These are phyloP conservation scores for Suillus brevipes DNA, from an alignment of 768 basidiomycete species.

Conservation along the genomic window DNA sequence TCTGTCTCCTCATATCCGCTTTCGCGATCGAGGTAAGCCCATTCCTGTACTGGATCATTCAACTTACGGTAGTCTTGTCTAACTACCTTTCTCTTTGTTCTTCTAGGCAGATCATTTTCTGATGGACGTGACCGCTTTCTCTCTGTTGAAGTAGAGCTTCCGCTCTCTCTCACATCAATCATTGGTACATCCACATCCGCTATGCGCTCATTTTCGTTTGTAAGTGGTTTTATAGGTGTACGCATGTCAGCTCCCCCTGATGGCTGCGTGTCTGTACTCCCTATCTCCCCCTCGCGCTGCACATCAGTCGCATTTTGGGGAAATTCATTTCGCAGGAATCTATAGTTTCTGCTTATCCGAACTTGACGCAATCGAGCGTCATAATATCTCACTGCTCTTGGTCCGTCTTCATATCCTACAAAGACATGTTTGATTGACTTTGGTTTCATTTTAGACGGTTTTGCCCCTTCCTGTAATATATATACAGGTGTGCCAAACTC, in stretches of 20 bases:
- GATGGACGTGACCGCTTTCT: background rate
- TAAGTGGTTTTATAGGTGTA: background rate
- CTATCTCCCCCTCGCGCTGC: background rate
- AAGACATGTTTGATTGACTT: slow-evolving; percentile 16
- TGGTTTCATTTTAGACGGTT: slow-evolving; percentile 13
- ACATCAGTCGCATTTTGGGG: background rate
- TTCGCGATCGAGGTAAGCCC: background rate
- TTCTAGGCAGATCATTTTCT: background rate
- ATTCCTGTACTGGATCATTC: background rate
- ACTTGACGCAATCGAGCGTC: slow-evolving; percentile 6
- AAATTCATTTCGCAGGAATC: background rate
- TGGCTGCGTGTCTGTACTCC: background rate
- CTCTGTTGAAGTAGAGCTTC: background rate
- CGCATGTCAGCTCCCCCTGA: background rate
- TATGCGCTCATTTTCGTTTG: background rate
- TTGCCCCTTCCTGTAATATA: slow-evolving; percentile 12
- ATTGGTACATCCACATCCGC: background rate
- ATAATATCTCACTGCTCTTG: slow-evolving; percentile 16
- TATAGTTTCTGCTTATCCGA: background rate
- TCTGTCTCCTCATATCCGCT: background rate
- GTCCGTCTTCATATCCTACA: slow-evolving; percentile 14
- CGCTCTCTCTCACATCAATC: background rate
- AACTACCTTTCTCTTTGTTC: background rate
- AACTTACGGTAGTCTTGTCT: background rate
- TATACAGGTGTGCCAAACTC: slow-evolving; percentile 20